Evolutionary conservation across 2,329 filamentous ascomycete genomes (phyloP).

Genomic region (Neofusicoccum kwambonambiense): DNA sequence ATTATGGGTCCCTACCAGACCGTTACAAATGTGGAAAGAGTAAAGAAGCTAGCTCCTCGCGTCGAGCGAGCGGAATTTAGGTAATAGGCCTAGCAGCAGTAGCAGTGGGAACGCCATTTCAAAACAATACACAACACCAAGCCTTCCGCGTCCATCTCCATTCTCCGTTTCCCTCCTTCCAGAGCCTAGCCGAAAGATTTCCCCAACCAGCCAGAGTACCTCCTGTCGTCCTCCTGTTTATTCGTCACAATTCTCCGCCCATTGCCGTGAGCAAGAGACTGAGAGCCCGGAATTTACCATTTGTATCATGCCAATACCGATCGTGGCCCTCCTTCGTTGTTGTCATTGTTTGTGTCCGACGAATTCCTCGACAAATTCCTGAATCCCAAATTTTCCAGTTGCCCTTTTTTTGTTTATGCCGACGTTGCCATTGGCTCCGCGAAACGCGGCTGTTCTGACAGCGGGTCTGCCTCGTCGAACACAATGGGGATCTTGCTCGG

Average conservation of each 20-base stretch:
- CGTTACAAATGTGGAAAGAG: constrained; percentile 11
- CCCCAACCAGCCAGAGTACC: constrained; percentile 12
- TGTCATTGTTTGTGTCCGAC: constrained; percentile 16
- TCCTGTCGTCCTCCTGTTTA: constrained; percentile 13
- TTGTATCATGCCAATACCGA: constrained; percentile 11
- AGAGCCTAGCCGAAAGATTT: constrained; percentile 12
- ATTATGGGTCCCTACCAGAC: constrained; percentile 8
- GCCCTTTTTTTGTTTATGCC: constrained; percentile 13
- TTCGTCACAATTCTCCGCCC: constrained; percentile 13
- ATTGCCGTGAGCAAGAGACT: constrained; percentile 2
- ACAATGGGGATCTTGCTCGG: constrained; percentile 42
- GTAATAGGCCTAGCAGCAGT: constrained; percentile 15
- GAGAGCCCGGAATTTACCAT: constrained; percentile 10
- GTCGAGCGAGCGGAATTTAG: constrained; percentile 16
- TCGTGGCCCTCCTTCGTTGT: constrained; percentile 8
- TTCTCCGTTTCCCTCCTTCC: constrained; percentile 12
- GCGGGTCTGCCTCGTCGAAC: constrained; percentile 59
- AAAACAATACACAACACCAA: constrained; percentile 16
- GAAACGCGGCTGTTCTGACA: constrained; percentile 31
- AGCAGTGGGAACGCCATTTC: constrained; percentile 14
- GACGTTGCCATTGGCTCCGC: constrained; percentile 12
- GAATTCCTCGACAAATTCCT: constrained; percentile 16
- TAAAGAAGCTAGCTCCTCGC: constrained; percentile 16
- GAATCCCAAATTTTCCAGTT: constrained; percentile 2
- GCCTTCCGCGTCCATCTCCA: constrained; percentile 12